A percentile compares a stretch with the other conserved stretches of the same genome.
phyloP scores from a whole-genome alignment of 805 yeast genomes.

The Yarrowia phangngaensis region DNA sequence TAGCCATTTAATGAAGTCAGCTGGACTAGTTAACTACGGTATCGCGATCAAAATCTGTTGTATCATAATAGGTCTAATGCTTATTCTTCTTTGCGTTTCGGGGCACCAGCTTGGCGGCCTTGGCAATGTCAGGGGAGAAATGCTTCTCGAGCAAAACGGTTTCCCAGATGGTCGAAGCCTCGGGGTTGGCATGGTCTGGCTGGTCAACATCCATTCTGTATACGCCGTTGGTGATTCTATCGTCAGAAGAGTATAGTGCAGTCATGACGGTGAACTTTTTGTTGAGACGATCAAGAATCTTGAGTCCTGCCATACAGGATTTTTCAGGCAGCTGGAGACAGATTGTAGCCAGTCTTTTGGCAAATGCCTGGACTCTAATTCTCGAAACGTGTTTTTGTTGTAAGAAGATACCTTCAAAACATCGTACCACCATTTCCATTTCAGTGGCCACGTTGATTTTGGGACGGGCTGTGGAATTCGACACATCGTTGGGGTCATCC shows the following conservation, averaged over 20 bases:
- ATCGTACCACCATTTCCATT: conserved; percentile 72
- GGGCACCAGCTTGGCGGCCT: conserved; percentile 46
- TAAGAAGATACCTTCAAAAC: conserved; percentile 70
- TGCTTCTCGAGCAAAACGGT: conserved; percentile 72
- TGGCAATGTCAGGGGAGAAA: conserved; percentile 75
- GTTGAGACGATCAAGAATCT: conserved; percentile 71
- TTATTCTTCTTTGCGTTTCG: conserved; percentile 21
- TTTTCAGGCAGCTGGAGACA: conserved; percentile 81
- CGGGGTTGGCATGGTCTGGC: conserved; percentile 75
- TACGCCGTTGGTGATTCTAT: conserved; percentile 76
- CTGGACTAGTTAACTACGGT: no score
- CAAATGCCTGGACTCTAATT: conserved; percentile 61
- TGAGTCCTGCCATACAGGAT: conserved; percentile 70
- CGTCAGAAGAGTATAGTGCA: conserved; percentile 82
- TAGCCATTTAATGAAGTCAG: no score
- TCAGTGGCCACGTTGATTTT: conserved; percentile 84
- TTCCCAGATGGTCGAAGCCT: conserved; percentile 91
- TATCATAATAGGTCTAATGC: conserved; percentile 3
- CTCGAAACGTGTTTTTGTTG: conserved; percentile 31
- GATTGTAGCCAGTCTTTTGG: conserved; percentile 69
- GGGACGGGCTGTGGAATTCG: conserved; percentile 40
- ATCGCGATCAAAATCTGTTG: no score
- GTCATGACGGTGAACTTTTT: conserved; percentile 66
- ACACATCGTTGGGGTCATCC: conserved; percentile 61
- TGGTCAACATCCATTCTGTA: conserved; percentile 62